Evolutionary conservation across 2,329 filamentous ascomycete species (phyloP).

Genomic region (Fusarium falciforme): DNA sequence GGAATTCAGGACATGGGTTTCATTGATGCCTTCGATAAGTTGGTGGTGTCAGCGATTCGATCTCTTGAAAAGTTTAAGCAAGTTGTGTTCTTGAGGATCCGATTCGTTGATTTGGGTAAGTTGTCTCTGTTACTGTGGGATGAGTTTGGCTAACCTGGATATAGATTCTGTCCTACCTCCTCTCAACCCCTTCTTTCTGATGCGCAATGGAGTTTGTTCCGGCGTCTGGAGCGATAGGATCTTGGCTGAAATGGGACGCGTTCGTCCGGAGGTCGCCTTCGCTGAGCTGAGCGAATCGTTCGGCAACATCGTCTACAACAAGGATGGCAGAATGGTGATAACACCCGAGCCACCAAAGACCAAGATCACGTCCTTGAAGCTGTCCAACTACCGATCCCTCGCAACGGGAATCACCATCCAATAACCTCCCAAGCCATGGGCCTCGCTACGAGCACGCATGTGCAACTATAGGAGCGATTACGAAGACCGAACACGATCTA

Average conservation of each 20-base stretch:
- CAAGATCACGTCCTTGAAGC: constrained; percentile 66
- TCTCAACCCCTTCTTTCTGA: constrained; percentile 78
- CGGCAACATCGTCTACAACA: constrained; percentile 68
- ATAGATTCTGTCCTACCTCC: constrained; percentile 76
- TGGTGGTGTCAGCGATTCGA: constrained; percentile 73
- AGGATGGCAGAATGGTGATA: constrained; percentile 69
- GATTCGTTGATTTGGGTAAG: constrained; percentile 78
- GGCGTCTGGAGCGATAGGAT: constrained; percentile 80
- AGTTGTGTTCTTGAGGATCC: constrained; percentile 75
- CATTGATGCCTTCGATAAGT: constrained; percentile 75
- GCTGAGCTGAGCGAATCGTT: constrained; percentile 73
- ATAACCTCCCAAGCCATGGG: constrained; percentile 25
- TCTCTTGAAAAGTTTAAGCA: constrained; percentile 68
- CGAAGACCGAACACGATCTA: neutral
- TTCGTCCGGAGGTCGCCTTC: constrained; percentile 69
- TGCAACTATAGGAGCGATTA: neutral
- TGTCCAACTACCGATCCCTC: constrained; percentile 67
- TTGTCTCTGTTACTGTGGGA: constrained; percentile 14
- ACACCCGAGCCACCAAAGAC: constrained; percentile 65
- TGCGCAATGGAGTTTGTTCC: constrained; percentile 69
- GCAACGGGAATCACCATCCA: constrained; percentile 52
- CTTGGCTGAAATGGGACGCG: constrained; percentile 67
- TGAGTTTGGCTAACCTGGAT: constrained; percentile 29
- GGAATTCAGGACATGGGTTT: constrained; percentile 79
- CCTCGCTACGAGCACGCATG: neutral